These are phyloP conservation scores for Arthrobotrys sphaeroides DNA, from an alignment of 2,329 filamentous ascomycete genomes.

Conservation along the genomic window DNA sequence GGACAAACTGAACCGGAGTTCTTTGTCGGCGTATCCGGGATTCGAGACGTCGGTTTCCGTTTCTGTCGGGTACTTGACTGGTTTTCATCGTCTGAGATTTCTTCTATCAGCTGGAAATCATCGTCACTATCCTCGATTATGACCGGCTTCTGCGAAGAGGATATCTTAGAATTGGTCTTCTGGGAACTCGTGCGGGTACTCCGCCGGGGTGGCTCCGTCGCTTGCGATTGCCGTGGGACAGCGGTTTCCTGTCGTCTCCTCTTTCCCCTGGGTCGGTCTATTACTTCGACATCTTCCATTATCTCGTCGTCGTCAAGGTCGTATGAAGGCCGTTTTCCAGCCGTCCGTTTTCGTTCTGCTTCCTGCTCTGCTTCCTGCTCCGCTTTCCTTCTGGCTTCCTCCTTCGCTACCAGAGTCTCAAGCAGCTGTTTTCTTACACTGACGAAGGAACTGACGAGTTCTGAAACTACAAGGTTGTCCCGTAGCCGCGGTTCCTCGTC, in stretches of 20 bases:
- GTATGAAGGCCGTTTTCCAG: constrained; percentile 12
- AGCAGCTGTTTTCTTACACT: constrained; percentile 58
- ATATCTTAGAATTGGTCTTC: constrained; percentile 21
- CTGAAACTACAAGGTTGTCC: constrained; percentile 84
- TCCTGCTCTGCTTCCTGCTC: background rate
- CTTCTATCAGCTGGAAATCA: constrained; percentile 23
- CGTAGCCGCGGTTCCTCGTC: constrained; percentile 87
- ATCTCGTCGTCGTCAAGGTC: constrained; percentile 19
- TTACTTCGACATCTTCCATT: background rate
- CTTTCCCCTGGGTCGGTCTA: constrained; percentile 20
- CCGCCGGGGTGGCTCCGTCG: constrained; percentile 2
- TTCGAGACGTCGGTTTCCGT: background rate
- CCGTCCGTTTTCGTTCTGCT: background rate
- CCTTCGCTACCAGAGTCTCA: constrained; percentile 41
- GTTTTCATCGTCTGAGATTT: constrained; percentile 17
- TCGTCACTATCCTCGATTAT: constrained; percentile 25
- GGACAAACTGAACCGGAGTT: background rate
- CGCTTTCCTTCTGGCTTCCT: background rate
- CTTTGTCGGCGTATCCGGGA: constrained; percentile 4
- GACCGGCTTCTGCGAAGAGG: background rate
- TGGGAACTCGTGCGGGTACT: constrained; percentile 41
- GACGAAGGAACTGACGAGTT: constrained; percentile 80
- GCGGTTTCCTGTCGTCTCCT: constrained; percentile 23
- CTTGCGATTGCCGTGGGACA: background rate
- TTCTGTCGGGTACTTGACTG: background rate